phyloP scores from a whole-genome alignment of 164 flowering plant genomes.

The Macadamia integrifolia region DNA sequence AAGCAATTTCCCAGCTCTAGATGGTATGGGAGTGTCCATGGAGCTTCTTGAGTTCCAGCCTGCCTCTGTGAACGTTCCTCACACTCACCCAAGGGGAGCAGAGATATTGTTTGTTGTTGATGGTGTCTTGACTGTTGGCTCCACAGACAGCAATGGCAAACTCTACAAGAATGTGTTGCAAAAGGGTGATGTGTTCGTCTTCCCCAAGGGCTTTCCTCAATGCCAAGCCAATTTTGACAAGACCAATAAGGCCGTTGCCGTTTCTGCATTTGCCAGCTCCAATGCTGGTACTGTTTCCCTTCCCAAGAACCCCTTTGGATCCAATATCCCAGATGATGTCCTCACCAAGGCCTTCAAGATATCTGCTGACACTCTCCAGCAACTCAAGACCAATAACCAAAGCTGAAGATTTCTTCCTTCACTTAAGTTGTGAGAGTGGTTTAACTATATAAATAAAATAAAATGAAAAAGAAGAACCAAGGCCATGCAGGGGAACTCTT shows the following conservation, averaged over 20 bases:
- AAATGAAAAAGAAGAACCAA: conserved; percentile 1
- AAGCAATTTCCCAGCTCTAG: conserved; percentile 14
- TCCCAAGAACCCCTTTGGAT: conserved; percentile 6
- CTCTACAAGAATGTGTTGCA: conserved; percentile 14
- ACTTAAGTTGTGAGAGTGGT: too few species aligned
- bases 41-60: conserved; percentile 11
- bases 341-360: conserved; percentile 16
- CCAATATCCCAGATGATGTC: conserved; percentile 11
- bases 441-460: neutral
- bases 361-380: conserved; percentile 4
- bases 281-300: conserved; percentile 10
- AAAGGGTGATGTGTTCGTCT: conserved; percentile 16
- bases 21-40: conserved; percentile 12
- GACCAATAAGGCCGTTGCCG: conserved; percentile 11
- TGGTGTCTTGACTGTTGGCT: conserved; percentile 8
- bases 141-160: conserved; percentile 10
- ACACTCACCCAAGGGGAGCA: conserved; percentile 14
- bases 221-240: conserved; percentile 16
- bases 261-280: conserved; percentile 16
- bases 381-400: conserved; percentile 1
- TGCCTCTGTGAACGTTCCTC: conserved; percentile 9
- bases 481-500: conserved; percentile 1
- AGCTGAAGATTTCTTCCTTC: neutral
- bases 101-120: conserved; percentile 14
- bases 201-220: conserved; percentile 17